A percentile compares a stretch with the other conserved stretches of the same genome.
Conservation (phyloP, 108 stramenopile genomes). For the Mediolabrus comicus region DNA sequence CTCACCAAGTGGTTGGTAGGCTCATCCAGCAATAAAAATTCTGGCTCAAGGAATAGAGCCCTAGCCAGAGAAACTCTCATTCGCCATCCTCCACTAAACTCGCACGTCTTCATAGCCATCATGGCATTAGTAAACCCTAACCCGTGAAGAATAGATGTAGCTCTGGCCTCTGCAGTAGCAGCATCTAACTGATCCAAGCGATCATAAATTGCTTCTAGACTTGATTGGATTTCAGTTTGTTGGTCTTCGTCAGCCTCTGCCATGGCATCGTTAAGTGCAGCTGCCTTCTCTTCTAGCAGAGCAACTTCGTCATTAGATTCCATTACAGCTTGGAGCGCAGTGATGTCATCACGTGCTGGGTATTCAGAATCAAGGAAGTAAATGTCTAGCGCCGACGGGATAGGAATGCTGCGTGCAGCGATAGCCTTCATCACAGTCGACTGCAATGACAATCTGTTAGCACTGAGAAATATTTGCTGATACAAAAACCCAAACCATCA, state of each 20-base stretch:
- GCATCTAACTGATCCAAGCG: slow-evolving; percentile 97
- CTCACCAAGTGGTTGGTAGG: slow-evolving; percentile 68
- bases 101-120: slow-evolving; percentile 92
- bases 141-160: slow-evolving; percentile 93
- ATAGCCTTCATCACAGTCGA: slow-evolving; percentile 96
- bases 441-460: slow-evolving; percentile 59
- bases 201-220: slow-evolving; percentile 88
- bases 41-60: slow-evolving; percentile 82
- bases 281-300: slow-evolving; percentile 87
- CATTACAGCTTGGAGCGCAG: slow-evolving; percentile 97
- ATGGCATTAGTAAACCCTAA: slow-evolving; percentile 93
- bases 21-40: slow-evolving; percentile 93
- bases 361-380: slow-evolving; percentile 97
- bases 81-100: slow-evolving; percentile 98
- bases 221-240: slow-evolving; percentile 68
- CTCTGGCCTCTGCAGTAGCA: slow-evolving; percentile 95
- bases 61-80: slow-evolving; percentile 90
- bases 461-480: slow-evolving; percentile 18
- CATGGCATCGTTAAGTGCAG: slow-evolving; percentile 86
- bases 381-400: slow-evolving; percentile 95
- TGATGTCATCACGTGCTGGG: slow-evolving; percentile 88
- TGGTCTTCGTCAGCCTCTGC: slow-evolving; percentile 85
- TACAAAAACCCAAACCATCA: slow-evolving; percentile 3
- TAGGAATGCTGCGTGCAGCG: slow-evolving; percentile 94
- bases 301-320: slow-evolving; percentile 90